Evolutionary conservation across 805 yeast genomes (phyloP).

Genomic region (Metschnikowia lunata): DNA sequence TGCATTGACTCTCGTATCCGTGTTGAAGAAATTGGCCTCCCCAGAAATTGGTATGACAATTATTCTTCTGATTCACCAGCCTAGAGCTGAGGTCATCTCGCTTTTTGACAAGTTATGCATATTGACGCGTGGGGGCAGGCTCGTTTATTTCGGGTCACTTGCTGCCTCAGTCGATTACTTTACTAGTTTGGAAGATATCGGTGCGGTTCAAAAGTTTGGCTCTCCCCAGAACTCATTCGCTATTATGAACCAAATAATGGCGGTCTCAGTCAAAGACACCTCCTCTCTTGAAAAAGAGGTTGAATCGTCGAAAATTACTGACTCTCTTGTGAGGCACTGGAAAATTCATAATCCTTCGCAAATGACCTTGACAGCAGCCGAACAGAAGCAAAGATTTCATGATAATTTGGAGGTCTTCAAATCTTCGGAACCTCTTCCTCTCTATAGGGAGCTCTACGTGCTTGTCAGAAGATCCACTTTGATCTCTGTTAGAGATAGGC

Average conservation of each 20-base stretch:
- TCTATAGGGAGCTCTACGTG: slow-evolving; percentile 26
- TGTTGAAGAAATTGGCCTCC: slow-evolving; percentile 47
- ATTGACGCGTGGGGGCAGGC: slow-evolving; percentile 54
- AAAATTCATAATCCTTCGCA: slow-evolving; percentile 3
- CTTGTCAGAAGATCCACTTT: slow-evolving; percentile 34
- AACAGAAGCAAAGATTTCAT: slow-evolving; percentile 15
- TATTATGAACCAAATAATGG: slow-evolving; percentile 15
- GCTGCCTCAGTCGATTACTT: slow-evolving; percentile 50
- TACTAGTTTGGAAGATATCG: slow-evolving; percentile 10
- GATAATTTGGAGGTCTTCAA: slow-evolving; percentile 18
- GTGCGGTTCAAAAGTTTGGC: slow-evolving; percentile 9
- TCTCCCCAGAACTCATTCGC: slow-evolving; percentile 10
- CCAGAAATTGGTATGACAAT: slow-evolving; percentile 62
- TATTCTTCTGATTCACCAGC: slow-evolving; percentile 78
- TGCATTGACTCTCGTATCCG: slow-evolving; percentile 58
- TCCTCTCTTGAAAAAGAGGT: slow-evolving; percentile 11
- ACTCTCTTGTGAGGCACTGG: slow-evolving; percentile 12
- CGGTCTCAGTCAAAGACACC: slow-evolving; percentile 17
- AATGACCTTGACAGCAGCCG: slow-evolving; percentile 8
- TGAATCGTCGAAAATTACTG: slow-evolving; percentile 9
- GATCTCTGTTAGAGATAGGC: slow-evolving; percentile 30
- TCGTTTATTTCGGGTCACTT: slow-evolving; percentile 43
- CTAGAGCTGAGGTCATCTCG: slow-evolving; percentile 69
- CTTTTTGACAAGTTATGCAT: slow-evolving; percentile 66
- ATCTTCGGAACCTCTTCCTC: slow-evolving; percentile 22